phyloP scores from a whole-genome alignment of 129 eudicot genomes.

The Artemisia tridentata region DNA sequence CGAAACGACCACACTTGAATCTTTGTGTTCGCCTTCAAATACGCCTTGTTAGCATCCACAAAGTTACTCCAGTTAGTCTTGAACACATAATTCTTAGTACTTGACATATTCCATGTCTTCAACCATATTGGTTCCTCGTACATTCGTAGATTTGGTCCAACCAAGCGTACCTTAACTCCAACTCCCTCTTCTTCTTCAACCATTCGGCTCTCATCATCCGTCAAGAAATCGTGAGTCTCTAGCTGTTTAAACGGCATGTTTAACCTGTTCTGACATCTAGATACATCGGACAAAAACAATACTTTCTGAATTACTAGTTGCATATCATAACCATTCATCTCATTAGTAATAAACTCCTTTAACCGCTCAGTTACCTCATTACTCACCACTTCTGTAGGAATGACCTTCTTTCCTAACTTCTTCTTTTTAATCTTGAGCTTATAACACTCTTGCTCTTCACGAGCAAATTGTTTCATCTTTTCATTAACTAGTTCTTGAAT shows the following conservation, averaged over 20 bases:
- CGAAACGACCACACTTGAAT: constrained; percentile 19
- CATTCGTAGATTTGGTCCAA: background rate
- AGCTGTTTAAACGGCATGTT: background rate
- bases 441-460: background rate
- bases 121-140: background rate
- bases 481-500: background rate
- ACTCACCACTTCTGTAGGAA: background rate
- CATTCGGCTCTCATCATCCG: background rate
- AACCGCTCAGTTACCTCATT: constrained; percentile 13
- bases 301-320: background rate
- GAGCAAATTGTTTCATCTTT: background rate
- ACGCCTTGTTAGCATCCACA: background rate
- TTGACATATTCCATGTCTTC: background rate
- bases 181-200: background rate
- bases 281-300: background rate
- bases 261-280: background rate
- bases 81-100: background rate
- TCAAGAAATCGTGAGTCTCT: background rate
- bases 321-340: background rate
- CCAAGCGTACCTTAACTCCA: background rate
- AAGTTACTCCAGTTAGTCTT: background rate
- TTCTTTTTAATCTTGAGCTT: background rate
- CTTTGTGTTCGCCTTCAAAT: background rate
- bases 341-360: background rate
- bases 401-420: background rate